Evolutionary conservation across 257 asterid genomes (phyloP).

Genomic region (Solanum chmielewskii): DNA sequence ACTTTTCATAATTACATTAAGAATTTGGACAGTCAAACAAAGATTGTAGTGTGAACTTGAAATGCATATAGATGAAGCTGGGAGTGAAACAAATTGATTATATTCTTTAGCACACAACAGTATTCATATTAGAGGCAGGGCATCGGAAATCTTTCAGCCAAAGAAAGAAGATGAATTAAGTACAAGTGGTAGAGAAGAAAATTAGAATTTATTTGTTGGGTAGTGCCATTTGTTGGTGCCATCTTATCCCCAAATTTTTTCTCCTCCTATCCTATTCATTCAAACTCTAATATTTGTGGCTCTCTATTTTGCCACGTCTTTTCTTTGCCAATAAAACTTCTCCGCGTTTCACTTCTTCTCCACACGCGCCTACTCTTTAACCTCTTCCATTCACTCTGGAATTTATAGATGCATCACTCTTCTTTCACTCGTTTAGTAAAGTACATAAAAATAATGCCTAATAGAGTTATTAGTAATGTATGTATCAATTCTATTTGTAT

Average conservation of each 20-base stretch:
- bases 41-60: neutral
- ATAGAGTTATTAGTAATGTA: too few relatives aligned
- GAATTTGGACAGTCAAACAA: neutral
- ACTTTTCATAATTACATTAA: neutral
- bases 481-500: too few relatives aligned
- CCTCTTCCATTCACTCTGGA: neutral
- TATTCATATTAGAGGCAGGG: neutral
- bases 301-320: slow-evolving; percentile 21
- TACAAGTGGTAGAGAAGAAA: neutral
- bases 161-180: neutral
- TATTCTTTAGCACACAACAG: neutral
- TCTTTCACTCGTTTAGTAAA: too few relatives aligned
- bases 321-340: neutral
- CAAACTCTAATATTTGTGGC: neutral
- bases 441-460: too few relatives aligned
- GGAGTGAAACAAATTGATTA: neutral
- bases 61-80: neutral
- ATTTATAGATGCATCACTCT: neutral
- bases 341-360: neutral
- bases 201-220: neutral
- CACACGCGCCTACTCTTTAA: neutral
- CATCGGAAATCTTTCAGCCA: neutral
- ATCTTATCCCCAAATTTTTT: slow-evolving; percentile 32
- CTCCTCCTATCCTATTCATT: neutral
- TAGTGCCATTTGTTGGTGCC: slow-evolving; percentile 2